Conservation (phyloP, 768 basidiomycete species). For the Heimioporus sp. region DNA sequence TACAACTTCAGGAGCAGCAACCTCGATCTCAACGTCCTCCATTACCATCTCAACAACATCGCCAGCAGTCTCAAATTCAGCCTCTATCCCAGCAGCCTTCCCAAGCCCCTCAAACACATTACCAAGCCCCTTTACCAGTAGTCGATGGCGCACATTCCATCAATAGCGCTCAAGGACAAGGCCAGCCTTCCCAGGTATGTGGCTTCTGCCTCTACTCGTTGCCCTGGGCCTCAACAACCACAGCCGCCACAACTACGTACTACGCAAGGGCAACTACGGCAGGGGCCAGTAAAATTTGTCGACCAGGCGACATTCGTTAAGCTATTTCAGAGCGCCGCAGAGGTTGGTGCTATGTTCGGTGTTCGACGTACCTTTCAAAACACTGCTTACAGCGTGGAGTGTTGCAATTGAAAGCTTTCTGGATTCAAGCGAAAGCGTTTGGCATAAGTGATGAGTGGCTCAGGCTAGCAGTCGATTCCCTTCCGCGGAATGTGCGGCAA, state of each 20-base stretch:
- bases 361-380: conserved; percentile 2
- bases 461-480: conserved; percentile 8
- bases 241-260: background rate
- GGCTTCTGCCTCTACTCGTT: background rate
- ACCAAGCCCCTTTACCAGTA: background rate
- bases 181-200: conserved; percentile 1
- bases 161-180: background rate
- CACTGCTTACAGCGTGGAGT: conserved; percentile 13
- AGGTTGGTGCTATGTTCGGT: conserved; percentile 15
- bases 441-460: conserved; percentile 24
- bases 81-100: background rate
- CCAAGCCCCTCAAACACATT: conserved; percentile 1
- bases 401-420: conserved; percentile 10
- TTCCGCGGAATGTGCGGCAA: conserved; percentile 16
- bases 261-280: conserved; percentile 10
- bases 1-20: background rate
- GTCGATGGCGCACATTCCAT: background rate
- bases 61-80: background rate
- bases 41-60: background rate
- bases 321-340: conserved; percentile 18
- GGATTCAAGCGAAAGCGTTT: conserved; percentile 8
- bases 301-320: conserved; percentile 19
- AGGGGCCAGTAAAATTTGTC: background rate
- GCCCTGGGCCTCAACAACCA: background rate
- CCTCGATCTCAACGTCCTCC: background rate